Conservation (phyloP, 1,139 yeast species). For the Pichia sp. region DNA sequence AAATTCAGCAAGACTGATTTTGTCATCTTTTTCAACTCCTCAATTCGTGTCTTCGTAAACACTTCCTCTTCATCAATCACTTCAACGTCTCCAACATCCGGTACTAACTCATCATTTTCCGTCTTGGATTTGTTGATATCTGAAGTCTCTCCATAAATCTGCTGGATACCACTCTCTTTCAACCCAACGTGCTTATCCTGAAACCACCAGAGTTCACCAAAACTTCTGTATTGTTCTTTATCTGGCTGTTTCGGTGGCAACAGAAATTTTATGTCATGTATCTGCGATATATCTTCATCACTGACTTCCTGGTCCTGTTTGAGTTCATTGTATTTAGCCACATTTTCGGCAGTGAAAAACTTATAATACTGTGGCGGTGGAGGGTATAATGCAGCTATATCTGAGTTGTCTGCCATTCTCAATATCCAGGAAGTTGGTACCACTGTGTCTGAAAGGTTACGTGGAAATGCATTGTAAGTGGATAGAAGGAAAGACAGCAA, state of each 20-base stretch:
- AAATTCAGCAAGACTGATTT: conserved; percentile 51
- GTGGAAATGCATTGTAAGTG: too few species aligned
- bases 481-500: too few species aligned
- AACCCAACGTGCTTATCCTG: conserved; percentile 49
- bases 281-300: conserved; percentile 23
- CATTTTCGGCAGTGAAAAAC: conserved; percentile 37
- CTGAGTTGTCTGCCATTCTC: conserved; percentile 2
- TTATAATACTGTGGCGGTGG: conserved; percentile 53
- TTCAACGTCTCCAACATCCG: neutral
- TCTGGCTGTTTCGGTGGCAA: conserved; percentile 43
- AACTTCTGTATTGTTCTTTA: conserved; percentile 46
- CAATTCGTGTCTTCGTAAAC: conserved; percentile 38
- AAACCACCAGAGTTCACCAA: conserved; percentile 55
- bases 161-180: conserved; percentile 45
- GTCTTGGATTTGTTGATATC: neutral
- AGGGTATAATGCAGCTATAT: conserved; percentile 43
- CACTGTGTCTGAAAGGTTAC: too few species aligned
- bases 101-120: neutral
- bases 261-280: conserved; percentile 37
- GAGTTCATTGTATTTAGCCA: conserved; percentile 16
- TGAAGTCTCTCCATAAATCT: conserved; percentile 32
- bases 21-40: conserved; percentile 46
- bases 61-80: conserved; percentile 35
- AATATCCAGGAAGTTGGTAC: too few species aligned
- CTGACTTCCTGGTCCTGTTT: conserved; percentile 13